Evolutionary conservation across 176 grass and related monocot genomes (phyloP).

Genomic region (Olyra latifolia): DNA sequence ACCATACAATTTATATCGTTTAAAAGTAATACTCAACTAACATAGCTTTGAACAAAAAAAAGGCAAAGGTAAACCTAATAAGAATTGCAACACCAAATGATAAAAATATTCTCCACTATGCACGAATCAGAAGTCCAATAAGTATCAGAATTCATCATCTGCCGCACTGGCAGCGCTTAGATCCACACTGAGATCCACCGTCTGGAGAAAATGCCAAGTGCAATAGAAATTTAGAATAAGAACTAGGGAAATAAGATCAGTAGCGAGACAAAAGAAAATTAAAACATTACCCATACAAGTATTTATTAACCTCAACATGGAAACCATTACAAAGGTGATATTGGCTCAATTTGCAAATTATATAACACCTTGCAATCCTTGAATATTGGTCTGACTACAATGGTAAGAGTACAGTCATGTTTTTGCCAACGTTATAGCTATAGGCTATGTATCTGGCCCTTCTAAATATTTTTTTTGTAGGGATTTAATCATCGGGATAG

Average conservation of each 20-base stretch:
- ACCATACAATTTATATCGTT: background rate
- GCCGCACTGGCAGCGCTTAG: constrained; percentile 82
- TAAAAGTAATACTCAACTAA: background rate
- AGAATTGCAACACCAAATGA: background rate
- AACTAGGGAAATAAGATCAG: constrained; percentile 13
- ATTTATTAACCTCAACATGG: background rate
- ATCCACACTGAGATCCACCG: constrained; percentile 79
- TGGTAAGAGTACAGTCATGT: background rate
- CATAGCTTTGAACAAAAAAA: background rate
- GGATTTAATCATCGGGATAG: background rate
- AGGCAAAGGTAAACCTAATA: constrained; percentile 15
- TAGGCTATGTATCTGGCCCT: background rate
- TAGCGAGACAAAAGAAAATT: background rate
- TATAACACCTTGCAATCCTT: background rate
- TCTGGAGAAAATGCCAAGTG: constrained; percentile 26
- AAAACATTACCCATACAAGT: background rate
- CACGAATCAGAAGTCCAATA: constrained; percentile 20
- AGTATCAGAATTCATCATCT: constrained; percentile 60
- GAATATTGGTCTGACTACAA: background rate
- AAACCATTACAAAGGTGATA: background rate
- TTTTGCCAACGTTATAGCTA: background rate
- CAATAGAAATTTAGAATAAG: constrained; percentile 37
- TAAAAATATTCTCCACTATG: background rate
- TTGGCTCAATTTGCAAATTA: background rate
- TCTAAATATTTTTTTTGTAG: no score